Evolutionary conservation across 164 flowering plant genomes (phyloP).

Genomic region (Aristolochia contorta): DNA sequence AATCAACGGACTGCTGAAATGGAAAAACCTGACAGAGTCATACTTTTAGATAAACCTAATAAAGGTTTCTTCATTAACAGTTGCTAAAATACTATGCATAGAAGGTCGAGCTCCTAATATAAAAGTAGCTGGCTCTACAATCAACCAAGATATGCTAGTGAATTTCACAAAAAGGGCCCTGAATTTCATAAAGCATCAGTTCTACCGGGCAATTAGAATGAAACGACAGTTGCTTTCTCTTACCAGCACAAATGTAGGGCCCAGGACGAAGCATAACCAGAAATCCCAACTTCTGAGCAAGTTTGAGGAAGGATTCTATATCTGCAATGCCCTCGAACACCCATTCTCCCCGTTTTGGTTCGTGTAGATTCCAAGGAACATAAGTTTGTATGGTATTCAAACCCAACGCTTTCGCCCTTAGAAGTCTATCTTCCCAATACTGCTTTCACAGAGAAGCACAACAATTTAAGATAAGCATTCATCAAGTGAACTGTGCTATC

Average conservation of each 20-base stretch:
- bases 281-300: slow-evolving; percentile 67
- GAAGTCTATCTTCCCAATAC: slow-evolving; percentile 96
- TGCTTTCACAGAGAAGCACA: slow-evolving; percentile 21
- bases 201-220: background rate
- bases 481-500: background rate
- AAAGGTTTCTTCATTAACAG: no score
- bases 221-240: slow-evolving; percentile 2
- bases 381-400: slow-evolving; percentile 93
- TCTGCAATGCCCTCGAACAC: slow-evolving; percentile 80
- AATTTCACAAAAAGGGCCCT: no score
- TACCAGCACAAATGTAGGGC: slow-evolving; percentile 96
- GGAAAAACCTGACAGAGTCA: no score
- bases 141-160: no score
- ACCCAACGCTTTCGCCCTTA: slow-evolving; percentile 92
- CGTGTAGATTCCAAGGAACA: slow-evolving; percentile 97
- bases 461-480: background rate
- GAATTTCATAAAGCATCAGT: no score
- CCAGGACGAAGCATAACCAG: slow-evolving; percentile 96
- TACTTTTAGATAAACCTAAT: no score
- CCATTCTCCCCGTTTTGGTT: slow-evolving; percentile 58
- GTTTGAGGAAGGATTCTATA: slow-evolving; percentile 56
- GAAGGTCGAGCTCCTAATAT: no score
- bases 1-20: no score
- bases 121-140: no score
- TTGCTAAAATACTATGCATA: no score